phyloP scores from a whole-genome alignment of 805 yeast species.

The Kluyveromyces siamensis region DNA sequence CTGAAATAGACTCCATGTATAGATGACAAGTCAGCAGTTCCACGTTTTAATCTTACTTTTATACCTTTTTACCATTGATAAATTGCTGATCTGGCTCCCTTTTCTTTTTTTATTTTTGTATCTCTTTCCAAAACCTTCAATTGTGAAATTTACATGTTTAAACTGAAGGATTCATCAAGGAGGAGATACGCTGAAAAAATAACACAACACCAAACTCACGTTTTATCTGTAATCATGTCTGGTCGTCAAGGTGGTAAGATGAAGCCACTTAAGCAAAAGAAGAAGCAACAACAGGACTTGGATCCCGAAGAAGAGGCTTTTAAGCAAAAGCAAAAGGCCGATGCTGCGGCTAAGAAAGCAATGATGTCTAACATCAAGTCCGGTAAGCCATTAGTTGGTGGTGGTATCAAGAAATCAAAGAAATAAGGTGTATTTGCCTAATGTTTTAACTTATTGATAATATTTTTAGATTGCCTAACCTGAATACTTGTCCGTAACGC shows the following conservation, averaged over 20 bases:
- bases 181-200: no score
- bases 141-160: background rate
- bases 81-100: background rate
- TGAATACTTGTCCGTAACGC: no score
- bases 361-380: slow-evolving; percentile 78
- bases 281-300: slow-evolving; percentile 63
- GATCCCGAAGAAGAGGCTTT: slow-evolving; percentile 88
- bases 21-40: background rate
- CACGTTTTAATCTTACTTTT: background rate
- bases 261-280: slow-evolving; percentile 69
- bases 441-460: background rate
- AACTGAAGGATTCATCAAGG: background rate
- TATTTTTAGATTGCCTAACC: no score
- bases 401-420: slow-evolving; percentile 90
- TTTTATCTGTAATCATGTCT: slow-evolving; percentile 45
- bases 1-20: background rate
- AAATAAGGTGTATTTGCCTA: slow-evolving; percentile 23
- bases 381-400: slow-evolving; percentile 88
- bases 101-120: background rate
- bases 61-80: background rate
- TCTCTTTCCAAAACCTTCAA: background rate
- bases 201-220: background rate
- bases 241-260: slow-evolving; percentile 97
- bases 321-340: slow-evolving; percentile 92
- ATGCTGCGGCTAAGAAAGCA: slow-evolving; percentile 86